Conservation (phyloP, 2,329 filamentous ascomycete species). For the Exophiala oligosperma region DNA sequence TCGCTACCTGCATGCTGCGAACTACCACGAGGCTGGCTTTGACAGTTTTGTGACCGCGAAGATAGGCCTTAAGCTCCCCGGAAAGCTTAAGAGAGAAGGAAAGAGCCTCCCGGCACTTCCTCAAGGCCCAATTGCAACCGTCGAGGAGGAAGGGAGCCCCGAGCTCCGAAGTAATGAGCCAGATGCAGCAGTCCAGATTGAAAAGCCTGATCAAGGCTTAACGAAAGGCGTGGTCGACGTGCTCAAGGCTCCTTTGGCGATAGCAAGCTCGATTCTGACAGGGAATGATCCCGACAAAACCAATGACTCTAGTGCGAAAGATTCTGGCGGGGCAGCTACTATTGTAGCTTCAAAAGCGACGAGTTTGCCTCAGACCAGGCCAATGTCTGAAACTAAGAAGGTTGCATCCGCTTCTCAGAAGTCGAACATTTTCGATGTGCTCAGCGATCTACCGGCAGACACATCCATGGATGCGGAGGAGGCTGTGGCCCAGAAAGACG, state of each 20-base stretch:
- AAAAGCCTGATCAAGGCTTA: constrained; percentile 5
- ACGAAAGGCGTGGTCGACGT: constrained; percentile 10
- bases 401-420: constrained; percentile 15
- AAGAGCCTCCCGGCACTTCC: constrained; percentile 25
- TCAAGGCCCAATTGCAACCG: background rate
- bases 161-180: background rate
- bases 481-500: background rate
- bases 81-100: constrained; percentile 34
- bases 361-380: background rate
- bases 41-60: constrained; percentile 63
- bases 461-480: background rate
- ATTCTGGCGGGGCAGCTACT: background rate
- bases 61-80: constrained; percentile 57
- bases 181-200: background rate
- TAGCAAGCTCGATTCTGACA: constrained; percentile 11
- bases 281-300: background rate
- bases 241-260: constrained; percentile 14
- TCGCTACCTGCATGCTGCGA: constrained; percentile 35
- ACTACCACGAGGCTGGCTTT: constrained; percentile 62
- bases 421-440: constrained; percentile 22
- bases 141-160: background rate
- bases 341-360: constrained; percentile 10
- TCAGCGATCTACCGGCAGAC: constrained; percentile 13
- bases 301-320: background rate
- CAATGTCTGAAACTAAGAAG: constrained; percentile 8